phyloP scores from a whole-genome alignment of 441 rosid species.

The Populus hybrid region DNA sequence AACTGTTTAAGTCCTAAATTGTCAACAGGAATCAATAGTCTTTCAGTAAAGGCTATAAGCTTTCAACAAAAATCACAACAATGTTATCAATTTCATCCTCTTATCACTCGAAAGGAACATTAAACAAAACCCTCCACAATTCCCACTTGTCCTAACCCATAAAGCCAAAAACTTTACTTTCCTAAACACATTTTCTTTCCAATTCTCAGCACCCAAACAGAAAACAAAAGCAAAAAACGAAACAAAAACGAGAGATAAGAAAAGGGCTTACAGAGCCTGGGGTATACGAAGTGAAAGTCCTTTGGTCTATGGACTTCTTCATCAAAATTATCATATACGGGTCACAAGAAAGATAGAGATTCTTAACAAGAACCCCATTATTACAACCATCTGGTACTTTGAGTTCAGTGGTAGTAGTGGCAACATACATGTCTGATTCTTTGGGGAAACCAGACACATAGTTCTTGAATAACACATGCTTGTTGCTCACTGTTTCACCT shows the following conservation, averaged over 20 bases:
- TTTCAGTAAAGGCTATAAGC: not conserved
- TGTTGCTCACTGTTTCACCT: conserved; percentile 8
- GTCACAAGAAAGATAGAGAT: conserved; percentile 57
- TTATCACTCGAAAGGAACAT: not conserved
- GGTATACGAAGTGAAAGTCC: conserved; percentile 26
- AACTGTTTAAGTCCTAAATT: not conserved
- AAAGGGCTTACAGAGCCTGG: conserved; percentile 33
- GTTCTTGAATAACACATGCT: conserved; percentile 40
- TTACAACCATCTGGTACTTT: conserved; percentile 38
- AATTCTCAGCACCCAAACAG: not conserved
- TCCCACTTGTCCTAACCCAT: not conserved
- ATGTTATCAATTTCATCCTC: not conserved
- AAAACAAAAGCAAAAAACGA: not conserved
- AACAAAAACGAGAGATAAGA: not conserved
- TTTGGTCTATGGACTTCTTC: not conserved
- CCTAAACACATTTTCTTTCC: not conserved
- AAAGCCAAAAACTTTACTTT: not conserved
- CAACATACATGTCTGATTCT: conserved; percentile 37
- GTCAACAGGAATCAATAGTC: not conserved
- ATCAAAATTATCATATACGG: conserved; percentile 58
- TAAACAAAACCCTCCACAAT: not conserved
- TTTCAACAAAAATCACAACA: not conserved
- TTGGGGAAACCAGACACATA: conserved; percentile 33
- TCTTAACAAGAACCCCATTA: conserved; percentile 40
- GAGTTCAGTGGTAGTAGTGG: conserved; percentile 21